Base-by-base conservation (phyloP, 257 asterid genomes). In the Plantago ovata region DNA sequence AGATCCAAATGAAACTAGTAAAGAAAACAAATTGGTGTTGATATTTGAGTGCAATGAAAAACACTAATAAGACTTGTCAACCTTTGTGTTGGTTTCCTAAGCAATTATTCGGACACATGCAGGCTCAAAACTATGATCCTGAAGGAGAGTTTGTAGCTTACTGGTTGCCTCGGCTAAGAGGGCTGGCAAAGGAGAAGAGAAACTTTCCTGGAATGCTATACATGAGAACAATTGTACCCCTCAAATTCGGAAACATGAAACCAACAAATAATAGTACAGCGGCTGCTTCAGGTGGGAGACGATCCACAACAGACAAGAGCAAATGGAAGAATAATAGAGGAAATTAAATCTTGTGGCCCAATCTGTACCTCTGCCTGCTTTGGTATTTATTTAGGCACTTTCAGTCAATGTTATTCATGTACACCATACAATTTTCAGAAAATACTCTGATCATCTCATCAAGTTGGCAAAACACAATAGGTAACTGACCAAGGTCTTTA, bases 81-180 rank as follows among this genome's bases (percentile, higher is more conserved):
- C 36, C 33, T 55, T 10, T 12, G 13, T 16, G 21, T 59, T 60
- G 2, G 20, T 18, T 16, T 9, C 33, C 28, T 38, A 40, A 62
- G 32, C 16, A 8, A 14, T n/a, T 23, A 32, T 48, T 3, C 28
- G 7, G 13, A 10, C 36, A 6, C 10, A 13, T 70, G 56, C 83
- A 91, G 96, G 98, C 95, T 18, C 88, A 87, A 72, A 87, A 75
- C 68, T 91, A 91, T 52, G 98, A 91, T 63, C 88, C 85, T 50
- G 92, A 87, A 50, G 98, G 96, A 18, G 91, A 83, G 53, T 91
- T 69, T 42, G 96, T 87, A 40, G 79, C 94, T 0, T 87, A 79
- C 59, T 91, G 98, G 98, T 64, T 87, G 68, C 93, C 84, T 10
- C 85, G 81, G 74, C 60, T 91, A 23, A 72, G 65, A 71, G 63